Evolutionary conservation across 805 yeast species (phyloP).

Genomic region (Lipomyces yamanashiensis): DNA sequence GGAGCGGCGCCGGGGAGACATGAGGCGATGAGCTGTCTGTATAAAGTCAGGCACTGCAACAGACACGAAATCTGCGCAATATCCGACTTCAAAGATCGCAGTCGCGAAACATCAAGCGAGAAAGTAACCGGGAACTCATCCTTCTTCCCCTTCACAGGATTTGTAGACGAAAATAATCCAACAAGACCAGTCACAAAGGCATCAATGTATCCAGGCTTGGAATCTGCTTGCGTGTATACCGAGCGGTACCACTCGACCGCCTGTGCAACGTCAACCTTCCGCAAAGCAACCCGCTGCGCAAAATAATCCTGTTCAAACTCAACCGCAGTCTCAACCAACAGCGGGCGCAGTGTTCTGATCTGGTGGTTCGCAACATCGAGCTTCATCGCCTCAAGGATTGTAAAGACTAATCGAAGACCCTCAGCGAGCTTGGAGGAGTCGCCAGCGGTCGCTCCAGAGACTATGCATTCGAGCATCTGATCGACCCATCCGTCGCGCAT

Average conservation of each 20-base stretch:
- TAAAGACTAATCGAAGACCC: constrained; percentile 77
- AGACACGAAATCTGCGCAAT: constrained; percentile 82
- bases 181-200: constrained; percentile 28
- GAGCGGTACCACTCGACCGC: constrained; percentile 69
- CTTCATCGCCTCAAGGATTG: constrained; percentile 91
- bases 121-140: constrained; percentile 82
- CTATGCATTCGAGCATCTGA: constrained; percentile 68
- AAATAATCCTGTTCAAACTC: constrained; percentile 89
- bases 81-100: constrained; percentile 79
- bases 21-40: constrained; percentile 61
- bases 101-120: constrained; percentile 81
- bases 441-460: constrained; percentile 18
- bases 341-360: constrained; percentile 81
- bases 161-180: constrained; percentile 32
- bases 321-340: constrained; percentile 81
- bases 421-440: constrained; percentile 57
- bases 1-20: constrained; percentile 15
- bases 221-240: constrained; percentile 38
- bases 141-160: not conserved
- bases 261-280: constrained; percentile 63
- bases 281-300: constrained; percentile 46
- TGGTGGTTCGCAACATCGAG: constrained; percentile 95
- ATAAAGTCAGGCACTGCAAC: constrained; percentile 71
- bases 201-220: constrained; percentile 7
- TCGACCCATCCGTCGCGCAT: constrained; percentile 91